These are phyloP conservation scores for Funneliformis mosseae DNA, from an alignment of 192 early-diverging fungal species.

Conservation along the genomic window DNA sequence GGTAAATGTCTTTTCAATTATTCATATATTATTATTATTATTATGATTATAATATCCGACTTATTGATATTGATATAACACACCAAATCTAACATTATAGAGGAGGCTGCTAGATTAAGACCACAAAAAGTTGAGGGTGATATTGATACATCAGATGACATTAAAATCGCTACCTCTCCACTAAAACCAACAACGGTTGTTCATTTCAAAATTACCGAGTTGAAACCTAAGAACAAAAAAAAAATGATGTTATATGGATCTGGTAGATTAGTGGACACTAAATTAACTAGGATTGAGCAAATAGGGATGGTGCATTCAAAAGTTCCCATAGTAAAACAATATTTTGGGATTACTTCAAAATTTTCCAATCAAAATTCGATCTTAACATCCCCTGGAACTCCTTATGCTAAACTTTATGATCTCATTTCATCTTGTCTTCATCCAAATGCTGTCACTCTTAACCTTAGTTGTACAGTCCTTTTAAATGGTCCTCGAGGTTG, in stretches of 20 bases:
- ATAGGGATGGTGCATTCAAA: constrained; percentile 63
- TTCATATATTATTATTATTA: background rate
- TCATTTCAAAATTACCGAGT: constrained; percentile 56
- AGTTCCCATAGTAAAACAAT: constrained; percentile 48
- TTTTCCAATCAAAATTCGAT: constrained; percentile 41
- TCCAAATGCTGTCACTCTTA: constrained; percentile 68
- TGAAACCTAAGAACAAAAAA: constrained; percentile 35
- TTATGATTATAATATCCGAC: background rate
- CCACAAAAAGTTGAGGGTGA: constrained; percentile 47
- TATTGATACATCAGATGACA: constrained; percentile 41
- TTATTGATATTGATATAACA: constrained; percentile 9
- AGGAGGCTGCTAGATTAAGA: constrained; percentile 51
- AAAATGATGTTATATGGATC: constrained; percentile 12
- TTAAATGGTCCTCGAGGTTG: constrained; percentile 81
- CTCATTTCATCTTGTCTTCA: constrained; percentile 73
- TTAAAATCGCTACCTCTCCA: constrained; percentile 34
- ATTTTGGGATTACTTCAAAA: constrained; percentile 36
- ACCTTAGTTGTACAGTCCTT: constrained; percentile 70
- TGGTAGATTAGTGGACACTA: constrained; percentile 47
- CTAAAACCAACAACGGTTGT: constrained; percentile 40
- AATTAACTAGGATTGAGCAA: constrained; percentile 63
- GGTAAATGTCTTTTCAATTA: constrained; percentile 42
- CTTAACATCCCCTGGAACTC: constrained; percentile 37
- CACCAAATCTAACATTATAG: constrained; percentile 22
- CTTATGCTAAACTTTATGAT: constrained; percentile 55